A percentile compares a stretch with the other conserved stretches of the same genome.
Conservation (phyloP, 495 filamentous ascomycete species). For the Podospora comata region DNA sequence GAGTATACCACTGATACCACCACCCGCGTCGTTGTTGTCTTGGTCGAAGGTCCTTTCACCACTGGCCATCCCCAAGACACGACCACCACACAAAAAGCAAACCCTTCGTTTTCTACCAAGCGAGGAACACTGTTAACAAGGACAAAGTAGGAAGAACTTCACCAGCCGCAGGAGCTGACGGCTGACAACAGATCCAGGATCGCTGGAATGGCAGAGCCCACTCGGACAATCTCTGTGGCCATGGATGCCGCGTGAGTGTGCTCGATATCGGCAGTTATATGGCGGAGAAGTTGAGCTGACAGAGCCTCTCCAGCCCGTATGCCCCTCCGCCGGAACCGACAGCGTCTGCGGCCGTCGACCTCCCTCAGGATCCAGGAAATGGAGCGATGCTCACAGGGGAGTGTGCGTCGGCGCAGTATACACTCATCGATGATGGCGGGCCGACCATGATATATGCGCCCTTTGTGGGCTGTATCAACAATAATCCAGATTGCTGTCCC, state of each 20-base stretch:
- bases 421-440: constrained; percentile 22
- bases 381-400: constrained; percentile 10
- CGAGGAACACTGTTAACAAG: background rate
- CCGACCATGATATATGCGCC: constrained; percentile 20
- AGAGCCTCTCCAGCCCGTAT: background rate
- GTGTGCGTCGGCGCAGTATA: constrained; percentile 24
- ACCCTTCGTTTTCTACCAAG: background rate
- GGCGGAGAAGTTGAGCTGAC: background rate
- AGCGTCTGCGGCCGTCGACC: background rate
- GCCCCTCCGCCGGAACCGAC: background rate
- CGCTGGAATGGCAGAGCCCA: background rate
- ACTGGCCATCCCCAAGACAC: background rate
- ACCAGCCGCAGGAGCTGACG: background rate
- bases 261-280: background rate
- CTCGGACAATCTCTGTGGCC: background rate
- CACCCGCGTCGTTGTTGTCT: background rate
- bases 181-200: background rate
- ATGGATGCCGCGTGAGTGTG: constrained; percentile 3
- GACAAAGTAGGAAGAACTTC: background rate
- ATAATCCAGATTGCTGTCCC: constrained; percentile 26
- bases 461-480: constrained; percentile 27
- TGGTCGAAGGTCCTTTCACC: background rate
- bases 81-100: background rate
- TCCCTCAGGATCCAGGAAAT: background rate
- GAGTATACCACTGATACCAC: constrained; percentile 3